These are phyloP conservation scores for Malassezia globosa DNA, from an alignment of 1,284 basidiomycete genomes.

Conservation along the genomic window DNA sequence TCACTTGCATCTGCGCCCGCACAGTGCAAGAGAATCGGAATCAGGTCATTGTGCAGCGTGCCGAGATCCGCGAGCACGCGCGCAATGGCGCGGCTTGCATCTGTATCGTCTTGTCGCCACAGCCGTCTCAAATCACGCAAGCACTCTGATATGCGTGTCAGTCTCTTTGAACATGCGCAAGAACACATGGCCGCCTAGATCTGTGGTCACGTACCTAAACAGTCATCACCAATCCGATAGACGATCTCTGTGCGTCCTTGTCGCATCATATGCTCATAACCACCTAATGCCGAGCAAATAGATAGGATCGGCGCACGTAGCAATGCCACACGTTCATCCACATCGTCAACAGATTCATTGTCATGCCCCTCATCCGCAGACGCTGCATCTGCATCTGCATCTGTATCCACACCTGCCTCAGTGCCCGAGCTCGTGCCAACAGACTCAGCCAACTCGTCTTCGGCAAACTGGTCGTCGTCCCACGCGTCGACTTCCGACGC, in stretches of 20 bases:
- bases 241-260: slow-evolving; percentile 17
- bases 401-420: not conserved
- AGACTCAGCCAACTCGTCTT: slow-evolving; percentile 5
- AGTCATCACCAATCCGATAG: slow-evolving; percentile 38
- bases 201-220: no score
- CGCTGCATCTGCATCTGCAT: no score
- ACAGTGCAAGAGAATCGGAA: slow-evolving; percentile 41
- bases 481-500: not conserved
- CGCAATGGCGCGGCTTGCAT: slow-evolving; percentile 35
- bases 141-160: no score
- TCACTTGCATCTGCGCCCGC: slow-evolving; percentile 35
- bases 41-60: slow-evolving; percentile 39
- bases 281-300: slow-evolving; percentile 40
- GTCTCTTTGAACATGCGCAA: no score
- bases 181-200: no score
- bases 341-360: slow-evolving; percentile 14
- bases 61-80: slow-evolving; percentile 39
- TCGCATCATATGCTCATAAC: slow-evolving; percentile 32
- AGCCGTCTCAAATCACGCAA: slow-evolving; percentile 40
- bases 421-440: not conserved
- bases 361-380: not conserved
- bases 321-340: slow-evolving; percentile 24
- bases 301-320: slow-evolving; percentile 30
- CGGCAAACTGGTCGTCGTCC: not conserved
- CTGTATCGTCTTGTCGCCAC: slow-evolving; percentile 41